Evolutionary conservation across 202 grass and related monocot genomes (phyloP).

Genomic region (Setaria italica): DNA sequence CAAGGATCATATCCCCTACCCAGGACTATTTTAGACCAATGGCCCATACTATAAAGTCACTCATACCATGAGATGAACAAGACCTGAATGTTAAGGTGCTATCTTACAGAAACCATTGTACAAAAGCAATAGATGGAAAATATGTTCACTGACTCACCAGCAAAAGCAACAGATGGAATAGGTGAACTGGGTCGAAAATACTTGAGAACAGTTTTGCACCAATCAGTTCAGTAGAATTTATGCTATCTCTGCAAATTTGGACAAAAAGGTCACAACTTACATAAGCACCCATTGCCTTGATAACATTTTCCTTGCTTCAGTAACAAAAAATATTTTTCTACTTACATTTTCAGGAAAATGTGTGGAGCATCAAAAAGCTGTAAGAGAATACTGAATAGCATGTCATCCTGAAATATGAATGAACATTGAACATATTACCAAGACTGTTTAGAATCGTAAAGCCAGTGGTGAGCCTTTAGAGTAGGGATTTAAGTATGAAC

Average conservation of each 20-base stretch:
- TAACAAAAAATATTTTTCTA: slow-evolving; percentile 35
- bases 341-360: slow-evolving; percentile 70
- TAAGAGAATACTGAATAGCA: slow-evolving; percentile 81
- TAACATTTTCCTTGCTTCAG: slow-evolving; percentile 28
- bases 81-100: slow-evolving; percentile 20
- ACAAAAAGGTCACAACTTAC: slow-evolving; percentile 28
- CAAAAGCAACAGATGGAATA: slow-evolving; percentile 81
- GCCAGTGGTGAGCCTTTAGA: not conserved
- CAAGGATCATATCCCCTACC: slow-evolving; percentile 15
- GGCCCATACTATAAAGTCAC: slow-evolving; percentile 6
- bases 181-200: slow-evolving; percentile 81
- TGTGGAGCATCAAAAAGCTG: slow-evolving; percentile 74
- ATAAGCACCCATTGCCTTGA: slow-evolving; percentile 1
- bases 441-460: slow-evolving; percentile 41
- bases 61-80: slow-evolving; percentile 19
- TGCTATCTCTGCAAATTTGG: slow-evolving; percentile 55
- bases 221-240: slow-evolving; percentile 48
- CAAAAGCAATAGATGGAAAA: slow-evolving; percentile 30
- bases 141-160: slow-evolving; percentile 63
- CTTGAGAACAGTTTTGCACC: slow-evolving; percentile 63
- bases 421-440: slow-evolving; percentile 18
- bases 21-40: not conserved
- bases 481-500: not conserved
- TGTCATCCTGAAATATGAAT: slow-evolving; percentile 75
- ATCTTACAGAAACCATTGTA: slow-evolving; percentile 23